Base-by-base conservation (phyloP, 352 stramenopile genomes). In the Stramenopiles sp. region DNA sequence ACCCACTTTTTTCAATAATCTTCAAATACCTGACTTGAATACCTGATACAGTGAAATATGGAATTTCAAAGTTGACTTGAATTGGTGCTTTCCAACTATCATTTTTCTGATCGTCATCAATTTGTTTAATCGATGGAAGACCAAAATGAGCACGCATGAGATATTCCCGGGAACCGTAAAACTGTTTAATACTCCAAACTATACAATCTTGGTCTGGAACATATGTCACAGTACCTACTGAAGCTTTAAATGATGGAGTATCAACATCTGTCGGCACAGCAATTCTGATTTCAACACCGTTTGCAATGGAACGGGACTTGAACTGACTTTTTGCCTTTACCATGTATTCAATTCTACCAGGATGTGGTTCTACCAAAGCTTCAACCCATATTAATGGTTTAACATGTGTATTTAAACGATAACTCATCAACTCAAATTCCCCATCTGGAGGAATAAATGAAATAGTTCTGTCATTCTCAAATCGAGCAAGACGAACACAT, bases 201-300 rank as follows among this genome's bases (percentile, higher is more conserved):
- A 96, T 77, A 26, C 70, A 71, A 56, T 99, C 79, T 41, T 83
- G 77, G 55, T 96, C 85, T 0, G 87, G 85, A 22, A 96, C 64
- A 48, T 99, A 97, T 21, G 75, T 89, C 5, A 96, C 84, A 17
- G 61, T 87, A 19, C 85, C 85, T 41, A 96, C 87, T 44, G 7
- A 84, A 38, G 68, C 72, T 55, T 97, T 96, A 59, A 97, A 97
- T 45, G 68, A 87, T 3, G 87, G 85, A 47, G 71, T 88, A 53
- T 96, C 85, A 1, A 96, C 84, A 60, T 99, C 85, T 7, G 68
- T 67, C 18, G 84, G 85, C 22, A 99, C 83, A 1, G 85, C 81
- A 46, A 99, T 95, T 36, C 92, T 77, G 48, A 99, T 97, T 57
- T 97, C 81, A 10, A 99, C 85, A 57, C 95, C 93, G 61, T 96